phyloP scores from a whole-genome alignment of 2,329 filamentous ascomycete genomes.

The Aspergillus sp. region DNA sequence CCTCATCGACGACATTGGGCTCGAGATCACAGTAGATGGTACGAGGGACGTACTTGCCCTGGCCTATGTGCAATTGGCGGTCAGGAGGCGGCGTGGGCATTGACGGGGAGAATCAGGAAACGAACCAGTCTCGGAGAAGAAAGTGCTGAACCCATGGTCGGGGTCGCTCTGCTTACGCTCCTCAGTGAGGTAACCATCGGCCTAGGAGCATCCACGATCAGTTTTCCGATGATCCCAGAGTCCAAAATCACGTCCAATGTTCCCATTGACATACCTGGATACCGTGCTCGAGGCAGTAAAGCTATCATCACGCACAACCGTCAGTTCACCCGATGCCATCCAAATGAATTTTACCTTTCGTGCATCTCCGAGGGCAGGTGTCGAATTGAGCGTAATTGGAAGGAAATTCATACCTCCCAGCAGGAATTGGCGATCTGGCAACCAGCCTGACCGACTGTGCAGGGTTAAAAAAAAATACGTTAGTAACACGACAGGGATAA shows the following conservation, averaged over 20 bases:
- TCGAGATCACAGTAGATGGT: constrained; percentile 99
- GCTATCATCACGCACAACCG: constrained; percentile 54
- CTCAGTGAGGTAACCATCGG: constrained; percentile 97
- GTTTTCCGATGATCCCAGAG: neutral
- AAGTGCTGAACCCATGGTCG: constrained; percentile 98
- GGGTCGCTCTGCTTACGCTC: constrained; percentile 92
- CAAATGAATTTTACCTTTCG: constrained; percentile 2
- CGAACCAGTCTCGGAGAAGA: constrained; percentile 99
- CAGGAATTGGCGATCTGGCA: constrained; percentile 99
- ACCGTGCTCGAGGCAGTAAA: constrained; percentile 99
- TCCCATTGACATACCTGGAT: constrained; percentile 73
- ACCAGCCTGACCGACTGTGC: constrained; percentile 95
- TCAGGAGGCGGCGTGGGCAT: constrained; percentile 5
- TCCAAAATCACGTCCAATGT: constrained; percentile 8
- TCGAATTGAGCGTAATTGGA: neutral
- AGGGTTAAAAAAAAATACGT: constrained; percentile 13
- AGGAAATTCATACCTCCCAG: constrained; percentile 76
- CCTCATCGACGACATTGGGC: constrained; percentile 98
- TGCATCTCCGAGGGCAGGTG: neutral
- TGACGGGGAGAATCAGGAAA: constrained; percentile 4
- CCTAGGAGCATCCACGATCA: constrained; percentile 54
- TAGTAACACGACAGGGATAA: constrained; percentile 20
- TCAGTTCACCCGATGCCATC: constrained; percentile 25
- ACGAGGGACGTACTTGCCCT: constrained; percentile 98
- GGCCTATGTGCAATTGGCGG: constrained; percentile 56